A percentile compares a stretch with the other conserved stretches of the same genome.
phyloP scores from a whole-genome alignment of 139 green algal genomes.

The Desmodesmus armatus region DNA sequence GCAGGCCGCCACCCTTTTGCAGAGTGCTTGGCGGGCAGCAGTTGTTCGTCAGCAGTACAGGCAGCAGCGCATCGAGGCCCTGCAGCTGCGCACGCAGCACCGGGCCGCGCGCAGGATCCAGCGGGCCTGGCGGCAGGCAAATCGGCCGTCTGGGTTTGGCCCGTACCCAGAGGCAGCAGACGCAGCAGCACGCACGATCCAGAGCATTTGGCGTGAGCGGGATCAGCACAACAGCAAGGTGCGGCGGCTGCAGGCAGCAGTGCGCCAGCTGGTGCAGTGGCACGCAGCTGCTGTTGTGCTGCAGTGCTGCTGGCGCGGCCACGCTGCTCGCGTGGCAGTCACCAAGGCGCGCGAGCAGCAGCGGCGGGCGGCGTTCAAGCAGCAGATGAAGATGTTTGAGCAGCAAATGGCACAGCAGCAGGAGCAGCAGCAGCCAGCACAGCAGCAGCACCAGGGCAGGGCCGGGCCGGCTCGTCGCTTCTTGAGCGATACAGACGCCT shows the following conservation, averaged over 20 bases:
- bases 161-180: not conserved
- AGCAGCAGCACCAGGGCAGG: not conserved
- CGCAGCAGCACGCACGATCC: constrained; percentile 14
- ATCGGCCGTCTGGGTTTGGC: too few relatives aligned
- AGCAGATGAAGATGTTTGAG: constrained; percentile 34
- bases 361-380: not conserved
- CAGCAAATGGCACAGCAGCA: constrained; percentile 32
- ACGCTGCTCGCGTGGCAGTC: constrained; percentile 1
- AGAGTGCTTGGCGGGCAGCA: not conserved
- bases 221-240: constrained; percentile 25
- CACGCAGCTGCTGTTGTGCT: not conserved
- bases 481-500: too few relatives aligned
- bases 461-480: too few relatives aligned
- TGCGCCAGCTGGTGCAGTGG: not conserved
- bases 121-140: not conserved
- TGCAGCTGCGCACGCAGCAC: not conserved
- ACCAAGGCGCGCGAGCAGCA: not conserved
- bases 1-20: not conserved
- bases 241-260: constrained; percentile 16
- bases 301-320: constrained; percentile 17
- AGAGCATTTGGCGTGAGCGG: constrained; percentile 25
- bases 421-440: not conserved
- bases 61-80: not conserved
- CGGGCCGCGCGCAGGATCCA: not conserved
- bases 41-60: not conserved